Evolutionary conservation across 768 basidiomycete genomes (phyloP).

Genomic region (Rhodotorula diobovata): DNA sequence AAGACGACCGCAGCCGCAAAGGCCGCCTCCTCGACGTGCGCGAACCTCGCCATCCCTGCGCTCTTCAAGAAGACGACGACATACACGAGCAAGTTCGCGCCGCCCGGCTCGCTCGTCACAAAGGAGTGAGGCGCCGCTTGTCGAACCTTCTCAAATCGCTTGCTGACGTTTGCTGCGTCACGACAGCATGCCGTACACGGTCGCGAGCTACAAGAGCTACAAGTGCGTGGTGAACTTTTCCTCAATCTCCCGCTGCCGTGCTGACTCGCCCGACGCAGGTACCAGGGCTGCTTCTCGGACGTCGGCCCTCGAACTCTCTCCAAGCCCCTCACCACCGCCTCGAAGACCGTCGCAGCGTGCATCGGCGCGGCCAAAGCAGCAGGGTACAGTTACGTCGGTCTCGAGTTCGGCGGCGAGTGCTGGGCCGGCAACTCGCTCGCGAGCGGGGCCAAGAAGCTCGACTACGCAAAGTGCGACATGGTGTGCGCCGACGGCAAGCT

Average conservation of each 20-base stretch:
- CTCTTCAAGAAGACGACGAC: not conserved
- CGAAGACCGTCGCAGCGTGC: constrained; percentile 7
- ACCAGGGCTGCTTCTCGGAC: constrained; percentile 17
- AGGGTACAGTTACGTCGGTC: constrained; percentile 6
- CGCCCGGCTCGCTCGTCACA: constrained; percentile 5
- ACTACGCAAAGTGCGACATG: constrained; percentile 14
- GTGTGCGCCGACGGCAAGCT: not conserved
- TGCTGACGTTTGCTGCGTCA: too few species aligned
- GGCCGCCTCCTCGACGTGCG: not conserved
- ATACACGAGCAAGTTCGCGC: constrained; percentile 2
- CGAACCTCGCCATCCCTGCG: not conserved
- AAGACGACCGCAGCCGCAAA: not conserved
- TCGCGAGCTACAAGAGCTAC: constrained; percentile 1
- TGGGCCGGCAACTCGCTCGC: not conserved
- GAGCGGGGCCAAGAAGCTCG: not conserved
- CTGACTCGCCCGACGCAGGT: not conserved
- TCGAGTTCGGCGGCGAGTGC: constrained; percentile 8
- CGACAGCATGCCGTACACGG: constrained; percentile 6
- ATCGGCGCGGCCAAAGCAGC: not conserved
- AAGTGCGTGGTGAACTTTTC: not conserved
- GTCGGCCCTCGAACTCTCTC: not conserved
- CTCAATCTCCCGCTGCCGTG: not conserved
- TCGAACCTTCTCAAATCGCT: not conserved
- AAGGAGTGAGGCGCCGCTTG: not conserved
- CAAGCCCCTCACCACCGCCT: not conserved